These are phyloP conservation scores for Trametes gibbosa DNA, from an alignment of 768 basidiomycete genomes.

Conservation along the genomic window DNA sequence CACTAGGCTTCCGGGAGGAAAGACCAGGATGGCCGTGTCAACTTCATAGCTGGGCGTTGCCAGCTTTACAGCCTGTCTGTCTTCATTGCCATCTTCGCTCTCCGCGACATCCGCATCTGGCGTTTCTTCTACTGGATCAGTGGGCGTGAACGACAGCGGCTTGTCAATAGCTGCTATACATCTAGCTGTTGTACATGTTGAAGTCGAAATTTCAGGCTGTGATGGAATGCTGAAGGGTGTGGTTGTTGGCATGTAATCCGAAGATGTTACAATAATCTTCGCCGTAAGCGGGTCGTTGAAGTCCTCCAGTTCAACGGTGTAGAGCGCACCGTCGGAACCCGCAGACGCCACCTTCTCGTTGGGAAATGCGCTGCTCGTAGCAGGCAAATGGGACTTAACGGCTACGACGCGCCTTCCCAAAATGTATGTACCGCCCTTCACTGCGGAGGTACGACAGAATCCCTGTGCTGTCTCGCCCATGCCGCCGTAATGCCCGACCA, in stretches of 20 bases:
- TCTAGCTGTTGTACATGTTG: slow-evolving; percentile 36
- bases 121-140: slow-evolving; percentile 27
- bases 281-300: slow-evolving; percentile 58
- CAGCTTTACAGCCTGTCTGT: neutral
- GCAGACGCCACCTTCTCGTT: slow-evolving; percentile 2
- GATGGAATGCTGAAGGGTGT: neutral
- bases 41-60: slow-evolving; percentile 23
- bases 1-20: slow-evolving; percentile 62
- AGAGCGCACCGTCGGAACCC: slow-evolving; percentile 20
- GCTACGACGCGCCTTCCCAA: slow-evolving; percentile 50
- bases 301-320: slow-evolving; percentile 52
- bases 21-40: slow-evolving; percentile 71
- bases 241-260: slow-evolving; percentile 21
- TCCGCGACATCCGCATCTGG: slow-evolving; percentile 24
- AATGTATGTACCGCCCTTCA: slow-evolving; percentile 72
- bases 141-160: slow-evolving; percentile 32
- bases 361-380: neutral
- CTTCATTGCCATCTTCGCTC: neutral
- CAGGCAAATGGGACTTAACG: slow-evolving; percentile 24
- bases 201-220: neutral
- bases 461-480: slow-evolving; percentile 91
- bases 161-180: slow-evolving; percentile 52
- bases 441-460: slow-evolving; percentile 84
- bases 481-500: slow-evolving; percentile 94
- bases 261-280: slow-evolving; percentile 53